Percentiles rank a stretch among this genome's conserved stretches.
These are phyloP conservation scores for Globisporangium canariense DNA, from an alignment of 352 stramenopile species.

Conservation along the genomic window DNA sequence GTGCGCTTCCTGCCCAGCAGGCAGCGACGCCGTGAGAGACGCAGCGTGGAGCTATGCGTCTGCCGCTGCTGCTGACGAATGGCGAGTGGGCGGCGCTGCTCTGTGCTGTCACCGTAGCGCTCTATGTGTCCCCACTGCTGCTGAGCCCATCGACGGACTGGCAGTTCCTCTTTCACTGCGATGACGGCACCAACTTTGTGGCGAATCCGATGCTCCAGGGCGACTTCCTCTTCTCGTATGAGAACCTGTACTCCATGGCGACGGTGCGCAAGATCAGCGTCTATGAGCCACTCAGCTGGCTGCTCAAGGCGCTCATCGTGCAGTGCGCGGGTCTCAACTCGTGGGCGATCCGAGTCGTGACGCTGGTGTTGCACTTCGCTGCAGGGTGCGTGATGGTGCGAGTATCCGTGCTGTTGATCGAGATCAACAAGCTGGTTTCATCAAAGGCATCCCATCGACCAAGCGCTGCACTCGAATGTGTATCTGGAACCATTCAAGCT, in stretches of 20 bases:
- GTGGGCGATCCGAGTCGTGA: conserved; percentile 36
- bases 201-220: conserved; percentile 41
- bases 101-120: neutral
- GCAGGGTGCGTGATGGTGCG: conserved; percentile 11
- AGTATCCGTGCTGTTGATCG: too few species aligned
- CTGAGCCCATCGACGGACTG: too few species aligned
- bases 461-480: too few species aligned
- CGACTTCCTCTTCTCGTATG: conserved; percentile 20
- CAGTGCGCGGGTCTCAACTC: conserved; percentile 31
- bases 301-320: conserved; percentile 52
- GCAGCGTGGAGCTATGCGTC: too few species aligned
- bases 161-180: conserved; percentile 22
- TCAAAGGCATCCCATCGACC: too few species aligned
- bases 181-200: conserved; percentile 63
- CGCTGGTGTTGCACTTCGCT: conserved; percentile 37
- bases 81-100: conserved; percentile 5
- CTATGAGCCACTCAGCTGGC: conserved; percentile 64
- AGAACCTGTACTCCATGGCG: conserved; percentile 42
- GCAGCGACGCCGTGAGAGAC: too few species aligned
- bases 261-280: conserved; percentile 59
- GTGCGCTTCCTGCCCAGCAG: too few species aligned
- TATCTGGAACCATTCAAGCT: too few species aligned
- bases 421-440: conserved; percentile 19
- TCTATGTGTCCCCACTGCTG: conserved; percentile 1
- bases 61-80: conserved; percentile 1